Evolutionary conservation across 108 stramenopile species (phyloP), one percentile per base, ranked within the genome.

Genomic region (Cyclotella atomus): DNA sequence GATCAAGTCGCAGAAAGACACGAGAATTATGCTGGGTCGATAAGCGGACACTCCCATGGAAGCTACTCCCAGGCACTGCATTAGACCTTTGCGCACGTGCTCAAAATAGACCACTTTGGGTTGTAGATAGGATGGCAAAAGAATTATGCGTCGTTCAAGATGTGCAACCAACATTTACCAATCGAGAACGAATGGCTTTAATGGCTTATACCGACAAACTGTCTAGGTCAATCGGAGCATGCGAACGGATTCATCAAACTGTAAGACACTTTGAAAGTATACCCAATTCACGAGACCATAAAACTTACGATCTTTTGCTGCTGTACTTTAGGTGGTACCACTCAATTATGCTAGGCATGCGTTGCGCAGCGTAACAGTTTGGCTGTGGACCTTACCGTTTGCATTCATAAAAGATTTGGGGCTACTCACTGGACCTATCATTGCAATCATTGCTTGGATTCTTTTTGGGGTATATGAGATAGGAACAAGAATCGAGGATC

Each of bases 381-480:
- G 95, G 95, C 68, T 94, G 23, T 86, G 95, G 64, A 85, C 93
- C 16, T 71, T 98, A 8, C 97, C 96, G 20, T 91, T 97, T 74
- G 93, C 86, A 19, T 56, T 98, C 20, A 87, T 95, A 27, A 83
- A 84, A 33, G 90, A 93, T 33, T 59, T 96, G 50, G 87, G 91
- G 28, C 66, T 91, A 24, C 52, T 87, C 23, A 95, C 97, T 15
- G 96, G 91, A 21, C 96, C 96, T 0, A 85, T 92, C 16, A 62
- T 95, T 25, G 89, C 84, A 38, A 73, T 96, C 3, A 68, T 96
- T 8, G 87, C 94, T 10, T 98, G 97, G 97, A 80, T 95, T 64
- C 73, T 98, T 45, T 97, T 96, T 82, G 96, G 96, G 32, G 88
- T 98, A 12, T 96, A 95, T 65, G 96, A 98, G 82, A 97, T 98